Evolutionary conservation across 495 filamentous ascomycete genomes (phyloP).

Genomic region (Umbilicaria muhlenbergii): DNA sequence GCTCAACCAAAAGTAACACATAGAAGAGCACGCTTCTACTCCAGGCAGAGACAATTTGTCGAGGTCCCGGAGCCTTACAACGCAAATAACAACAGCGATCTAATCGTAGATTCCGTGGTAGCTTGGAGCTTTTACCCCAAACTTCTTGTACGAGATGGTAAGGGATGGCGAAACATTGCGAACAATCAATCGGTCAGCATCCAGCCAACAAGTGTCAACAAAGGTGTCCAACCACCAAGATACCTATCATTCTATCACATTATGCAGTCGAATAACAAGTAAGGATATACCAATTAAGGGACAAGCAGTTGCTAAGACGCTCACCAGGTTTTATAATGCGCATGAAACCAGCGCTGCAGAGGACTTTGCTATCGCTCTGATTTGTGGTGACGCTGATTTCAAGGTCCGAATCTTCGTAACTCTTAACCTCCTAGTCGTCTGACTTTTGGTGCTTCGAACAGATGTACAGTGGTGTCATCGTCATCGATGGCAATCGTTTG

Average conservation of each 20-base stretch:
- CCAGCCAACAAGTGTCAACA: slow-evolving; percentile 77
- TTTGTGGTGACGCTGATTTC: slow-evolving; percentile 77
- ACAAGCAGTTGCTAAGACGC: background rate
- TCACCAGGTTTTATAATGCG: slow-evolving; percentile 55
- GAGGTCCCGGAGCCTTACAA: slow-evolving; percentile 58
- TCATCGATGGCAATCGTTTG: slow-evolving; percentile 74
- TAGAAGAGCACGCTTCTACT: slow-evolving; percentile 31
- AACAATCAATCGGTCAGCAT: slow-evolving; percentile 81
- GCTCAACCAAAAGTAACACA: slow-evolving; percentile 6
- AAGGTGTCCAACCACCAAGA: slow-evolving; percentile 41
- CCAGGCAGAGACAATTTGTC: slow-evolving; percentile 60
- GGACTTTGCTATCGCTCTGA: slow-evolving; percentile 62
- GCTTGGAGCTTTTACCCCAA: slow-evolving; percentile 94
- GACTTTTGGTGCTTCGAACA: slow-evolving; percentile 14
- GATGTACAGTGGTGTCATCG: slow-evolving; percentile 72
- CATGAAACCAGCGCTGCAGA: slow-evolving; percentile 77
- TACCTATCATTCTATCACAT: slow-evolving; percentile 92
- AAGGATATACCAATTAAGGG: slow-evolving; percentile 12
- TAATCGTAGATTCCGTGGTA: slow-evolving; percentile 60
- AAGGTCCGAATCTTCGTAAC: slow-evolving; percentile 30
- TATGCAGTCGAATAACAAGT: slow-evolving; percentile 72
- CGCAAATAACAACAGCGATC: slow-evolving; percentile 59
- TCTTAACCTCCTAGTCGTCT: background rate
- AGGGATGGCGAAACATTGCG: slow-evolving; percentile 75
- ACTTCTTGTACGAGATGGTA: slow-evolving; percentile 69